These are phyloP conservation scores for Fraxinus cuspidata DNA, from an alignment of 257 asterid genomes.

Conservation along the genomic window DNA sequence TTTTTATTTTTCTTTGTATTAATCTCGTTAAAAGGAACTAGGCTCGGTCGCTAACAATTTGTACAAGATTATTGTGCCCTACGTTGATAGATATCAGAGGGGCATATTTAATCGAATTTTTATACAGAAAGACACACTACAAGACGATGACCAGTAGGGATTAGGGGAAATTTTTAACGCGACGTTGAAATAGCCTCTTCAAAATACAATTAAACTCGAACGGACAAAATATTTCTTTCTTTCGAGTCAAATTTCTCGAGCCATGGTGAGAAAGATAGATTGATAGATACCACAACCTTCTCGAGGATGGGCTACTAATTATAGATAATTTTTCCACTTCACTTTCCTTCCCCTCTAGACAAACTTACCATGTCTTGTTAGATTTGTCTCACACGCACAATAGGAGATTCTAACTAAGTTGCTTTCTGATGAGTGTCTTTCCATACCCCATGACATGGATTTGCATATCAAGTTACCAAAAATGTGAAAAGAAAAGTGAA, in stretches of 20 bases:
- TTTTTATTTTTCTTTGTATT: too few species aligned
- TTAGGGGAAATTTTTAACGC: neutral
- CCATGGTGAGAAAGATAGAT: neutral
- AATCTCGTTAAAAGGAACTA: neutral
- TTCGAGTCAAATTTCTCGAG: neutral
- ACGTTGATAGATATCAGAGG: too few species aligned
- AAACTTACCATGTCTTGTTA: slow-evolving; percentile 22
- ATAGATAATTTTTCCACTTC: neutral
- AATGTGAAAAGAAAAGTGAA: slow-evolving; percentile 23
- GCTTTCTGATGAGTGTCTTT: slow-evolving; percentile 14
- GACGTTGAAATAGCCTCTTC: neutral
- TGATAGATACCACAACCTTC: neutral
- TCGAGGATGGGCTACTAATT: neutral
- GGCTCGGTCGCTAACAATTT: neutral
- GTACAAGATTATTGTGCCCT: too few species aligned
- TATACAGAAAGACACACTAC: too few species aligned
- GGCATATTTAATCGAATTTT: too few species aligned
- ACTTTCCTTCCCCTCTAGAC: slow-evolving; percentile 1
- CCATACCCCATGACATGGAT: slow-evolving; percentile 21
- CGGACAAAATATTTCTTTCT: neutral
- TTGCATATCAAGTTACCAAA: neutral
- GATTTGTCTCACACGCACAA: slow-evolving; percentile 34
- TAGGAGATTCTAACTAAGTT: slow-evolving; percentile 29
- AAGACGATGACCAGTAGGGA: too few species aligned
- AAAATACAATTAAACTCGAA: neutral